Conservation (phyloP, 2,329 filamentous ascomycete species). For the Arthroderma sp. region DNA sequence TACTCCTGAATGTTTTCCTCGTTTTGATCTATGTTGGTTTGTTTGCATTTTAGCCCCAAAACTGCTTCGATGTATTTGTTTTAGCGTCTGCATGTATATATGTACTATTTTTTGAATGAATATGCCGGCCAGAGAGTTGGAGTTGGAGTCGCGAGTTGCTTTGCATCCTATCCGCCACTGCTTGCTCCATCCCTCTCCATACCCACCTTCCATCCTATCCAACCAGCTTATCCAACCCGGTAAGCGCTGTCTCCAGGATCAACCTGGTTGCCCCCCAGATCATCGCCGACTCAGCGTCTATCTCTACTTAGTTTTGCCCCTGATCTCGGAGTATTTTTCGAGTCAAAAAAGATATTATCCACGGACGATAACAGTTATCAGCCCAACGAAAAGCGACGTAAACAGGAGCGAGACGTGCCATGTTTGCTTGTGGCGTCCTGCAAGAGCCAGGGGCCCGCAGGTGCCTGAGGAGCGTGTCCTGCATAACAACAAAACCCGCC, state of each 20-base stretch:
- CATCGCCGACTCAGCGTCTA: neutral
- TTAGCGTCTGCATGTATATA: conserved; percentile 3
- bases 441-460: neutral
- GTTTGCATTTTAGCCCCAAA: conserved; percentile 1
- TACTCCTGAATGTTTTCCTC: neutral
- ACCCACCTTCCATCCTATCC: neutral
- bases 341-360: too few species aligned
- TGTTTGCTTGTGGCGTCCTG: conserved; percentile 3
- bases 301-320: neutral
- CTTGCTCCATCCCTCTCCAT: neutral
- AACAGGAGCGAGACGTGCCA: neutral
- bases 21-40: neutral
- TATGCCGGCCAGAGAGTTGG: neutral
- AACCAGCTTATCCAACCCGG: too few species aligned
- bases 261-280: neutral
- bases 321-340: neutral
- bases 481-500: neutral
- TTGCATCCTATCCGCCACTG: neutral
- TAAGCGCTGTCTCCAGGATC: neutral
- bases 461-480: neutral
- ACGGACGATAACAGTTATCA: neutral
- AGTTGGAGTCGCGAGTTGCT: neutral
- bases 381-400: neutral
- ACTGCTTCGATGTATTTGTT: neutral
- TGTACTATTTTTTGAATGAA: neutral